Evolutionary conservation across 768 basidiomycete species (phyloP).

Genomic region (Cystobasidium onofrii): DNA sequence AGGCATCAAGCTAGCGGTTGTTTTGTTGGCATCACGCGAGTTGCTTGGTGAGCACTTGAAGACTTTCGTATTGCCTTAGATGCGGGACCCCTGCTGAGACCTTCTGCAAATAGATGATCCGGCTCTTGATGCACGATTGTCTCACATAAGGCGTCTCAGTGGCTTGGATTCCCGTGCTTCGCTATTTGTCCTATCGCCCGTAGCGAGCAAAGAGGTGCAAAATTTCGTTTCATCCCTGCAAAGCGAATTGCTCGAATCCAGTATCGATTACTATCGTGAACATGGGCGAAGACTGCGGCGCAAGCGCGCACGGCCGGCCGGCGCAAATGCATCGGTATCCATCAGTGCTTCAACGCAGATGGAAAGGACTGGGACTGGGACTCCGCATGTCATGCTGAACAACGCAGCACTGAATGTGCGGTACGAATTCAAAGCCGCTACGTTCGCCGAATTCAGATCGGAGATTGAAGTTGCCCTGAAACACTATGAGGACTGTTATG

Average conservation of each 20-base stretch:
- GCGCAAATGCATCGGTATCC: slow-evolving; percentile 11
- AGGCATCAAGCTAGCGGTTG: slow-evolving; percentile 87
- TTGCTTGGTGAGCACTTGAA: slow-evolving; percentile 69
- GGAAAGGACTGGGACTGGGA: slow-evolving; percentile 34
- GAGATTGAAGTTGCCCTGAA: slow-evolving; percentile 88
- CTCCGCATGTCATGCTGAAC: slow-evolving; percentile 51
- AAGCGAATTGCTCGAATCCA: slow-evolving; percentile 76
- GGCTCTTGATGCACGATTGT: slow-evolving; percentile 68
- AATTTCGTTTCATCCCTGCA: slow-evolving; percentile 87
- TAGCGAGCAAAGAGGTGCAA: slow-evolving; percentile 68
- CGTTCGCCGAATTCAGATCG: slow-evolving; percentile 87
- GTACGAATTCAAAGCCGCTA: slow-evolving; percentile 95
- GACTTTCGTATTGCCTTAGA: not conserved
- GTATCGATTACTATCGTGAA: slow-evolving; percentile 82
- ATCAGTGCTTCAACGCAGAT: not conserved
- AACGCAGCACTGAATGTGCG: slow-evolving; percentile 78
- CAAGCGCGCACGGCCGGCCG: slow-evolving; percentile 73
- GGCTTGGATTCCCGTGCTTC: slow-evolving; percentile 84
- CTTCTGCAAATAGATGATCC: slow-evolving; percentile 60
- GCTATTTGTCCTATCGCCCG: slow-evolving; percentile 88
- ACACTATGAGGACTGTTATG: slow-evolving; percentile 94
- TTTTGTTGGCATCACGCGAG: slow-evolving; percentile 76
- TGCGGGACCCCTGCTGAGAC: not conserved
- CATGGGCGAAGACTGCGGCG: slow-evolving; percentile 86
- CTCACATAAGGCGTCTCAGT: slow-evolving; percentile 76